Evolutionary conservation across 2,329 filamentous ascomycete genomes (phyloP).

Genomic region (Diaporthe ampelina): DNA sequence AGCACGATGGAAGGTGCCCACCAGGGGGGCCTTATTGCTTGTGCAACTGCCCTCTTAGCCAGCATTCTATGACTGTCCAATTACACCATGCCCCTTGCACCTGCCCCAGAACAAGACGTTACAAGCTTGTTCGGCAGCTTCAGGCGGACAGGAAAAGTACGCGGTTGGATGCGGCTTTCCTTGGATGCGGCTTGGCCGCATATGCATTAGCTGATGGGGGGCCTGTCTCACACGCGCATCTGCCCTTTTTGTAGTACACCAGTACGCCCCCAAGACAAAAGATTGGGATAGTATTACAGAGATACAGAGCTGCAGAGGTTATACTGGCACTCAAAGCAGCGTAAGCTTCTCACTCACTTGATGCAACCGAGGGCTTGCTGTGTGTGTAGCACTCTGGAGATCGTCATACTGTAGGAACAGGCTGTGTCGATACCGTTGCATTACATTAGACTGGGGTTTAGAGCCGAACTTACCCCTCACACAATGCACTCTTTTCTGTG

Average conservation of each 20-base stretch:
- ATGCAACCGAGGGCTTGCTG: not conserved
- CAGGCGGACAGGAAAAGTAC: not conserved
- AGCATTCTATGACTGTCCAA: constrained; percentile 11
- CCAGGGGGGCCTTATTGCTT: not conserved
- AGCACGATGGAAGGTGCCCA: not conserved
- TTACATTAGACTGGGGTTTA: constrained; percentile 23
- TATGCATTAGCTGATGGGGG: not conserved
- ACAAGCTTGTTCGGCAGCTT: not conserved
- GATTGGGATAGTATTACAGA: no score
- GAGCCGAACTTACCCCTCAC: constrained; percentile 29
- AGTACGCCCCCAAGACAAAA: not conserved
- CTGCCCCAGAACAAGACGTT: not conserved
- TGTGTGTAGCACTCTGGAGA: not conserved
- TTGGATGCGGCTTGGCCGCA: constrained; percentile 17
- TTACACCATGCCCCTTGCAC: not conserved
- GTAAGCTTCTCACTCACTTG: not conserved
- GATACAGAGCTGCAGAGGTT: no score
- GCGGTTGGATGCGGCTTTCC: constrained; percentile 26
- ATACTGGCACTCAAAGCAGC: not conserved
- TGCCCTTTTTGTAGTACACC: not conserved
- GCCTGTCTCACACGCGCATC: not conserved
- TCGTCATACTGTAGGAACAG: not conserved
- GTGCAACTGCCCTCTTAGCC: constrained; percentile 6
- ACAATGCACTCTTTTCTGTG: constrained; percentile 26
- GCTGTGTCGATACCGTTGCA: constrained; percentile 7